Percentiles rank a stretch among this genome's conserved stretches.
phyloP scores from a whole-genome alignment of 768 basidiomycete species.

The Lactifluus piperatus region DNA sequence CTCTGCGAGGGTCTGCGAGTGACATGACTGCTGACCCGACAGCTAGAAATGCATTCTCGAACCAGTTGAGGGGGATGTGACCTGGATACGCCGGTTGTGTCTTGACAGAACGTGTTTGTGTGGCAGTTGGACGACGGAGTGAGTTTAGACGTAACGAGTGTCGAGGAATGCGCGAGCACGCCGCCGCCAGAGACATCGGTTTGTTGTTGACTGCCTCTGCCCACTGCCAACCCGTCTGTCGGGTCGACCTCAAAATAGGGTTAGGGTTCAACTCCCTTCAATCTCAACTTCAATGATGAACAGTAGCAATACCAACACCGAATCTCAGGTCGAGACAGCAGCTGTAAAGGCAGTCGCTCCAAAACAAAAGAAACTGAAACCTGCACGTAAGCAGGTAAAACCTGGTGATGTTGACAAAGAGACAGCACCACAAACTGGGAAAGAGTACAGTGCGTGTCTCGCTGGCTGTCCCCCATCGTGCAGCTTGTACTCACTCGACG shows the following conservation, averaged over 20 bases:
- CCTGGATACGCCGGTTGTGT: constrained; percentile 54
- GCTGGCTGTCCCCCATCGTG: not conserved
- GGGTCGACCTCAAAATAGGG: not conserved
- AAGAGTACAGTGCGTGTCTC: constrained; percentile 80
- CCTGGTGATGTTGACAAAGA: constrained; percentile 84
- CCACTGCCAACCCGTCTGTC: too few species aligned
- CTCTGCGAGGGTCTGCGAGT: constrained; percentile 70
- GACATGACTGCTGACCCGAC: constrained; percentile 81
- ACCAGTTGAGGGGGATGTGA: constrained; percentile 70
- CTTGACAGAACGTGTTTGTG: constrained; percentile 13
- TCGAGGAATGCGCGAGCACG: not conserved
- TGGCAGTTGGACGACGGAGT: not conserved
- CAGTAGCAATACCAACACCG: constrained; percentile 10
- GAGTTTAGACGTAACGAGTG: not conserved
- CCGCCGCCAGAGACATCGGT: constrained; percentile 7
- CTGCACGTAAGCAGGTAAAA: constrained; percentile 91
- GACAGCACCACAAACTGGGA: constrained; percentile 85
- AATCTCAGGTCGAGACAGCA: constrained; percentile 4
- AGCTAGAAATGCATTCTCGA: constrained; percentile 81
- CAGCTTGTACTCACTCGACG: constrained; percentile 1
- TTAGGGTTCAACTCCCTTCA: constrained; percentile 10
- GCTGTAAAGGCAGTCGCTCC: constrained; percentile 16
- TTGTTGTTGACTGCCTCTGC: not conserved
- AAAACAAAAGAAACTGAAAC: constrained; percentile 63
- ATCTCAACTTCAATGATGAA: constrained; percentile 9